Conservation (phyloP, 441 rosid species). For the Francoa sonchifolia region DNA sequence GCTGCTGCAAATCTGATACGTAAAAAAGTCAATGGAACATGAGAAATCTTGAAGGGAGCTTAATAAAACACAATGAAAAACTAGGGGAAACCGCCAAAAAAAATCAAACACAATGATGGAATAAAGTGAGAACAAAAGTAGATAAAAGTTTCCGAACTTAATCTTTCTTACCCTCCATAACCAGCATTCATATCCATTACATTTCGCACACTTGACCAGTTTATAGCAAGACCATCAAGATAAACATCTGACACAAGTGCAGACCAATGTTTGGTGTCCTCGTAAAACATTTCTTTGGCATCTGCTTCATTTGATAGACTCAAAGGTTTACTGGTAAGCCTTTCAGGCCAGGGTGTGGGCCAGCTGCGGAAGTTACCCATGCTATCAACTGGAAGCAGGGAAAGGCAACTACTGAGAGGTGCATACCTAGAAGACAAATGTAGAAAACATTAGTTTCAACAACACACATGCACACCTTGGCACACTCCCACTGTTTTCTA, state of each 20-base stretch:
- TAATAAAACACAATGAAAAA: neutral
- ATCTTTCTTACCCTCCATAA: slow-evolving; percentile 63
- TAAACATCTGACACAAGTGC: slow-evolving; percentile 56
- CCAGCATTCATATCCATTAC: slow-evolving; percentile 95
- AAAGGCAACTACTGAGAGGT: slow-evolving; percentile 51
- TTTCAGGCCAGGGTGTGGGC: slow-evolving; percentile 68
- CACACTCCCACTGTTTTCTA: too few relatives aligned
- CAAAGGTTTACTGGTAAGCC: slow-evolving; percentile 48
- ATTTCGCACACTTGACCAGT: slow-evolving; percentile 57
- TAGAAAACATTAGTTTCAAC: slow-evolving; percentile 1
- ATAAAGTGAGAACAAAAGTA: slow-evolving; percentile 3
- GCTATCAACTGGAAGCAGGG: slow-evolving; percentile 45
- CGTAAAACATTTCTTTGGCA: slow-evolving; percentile 23
- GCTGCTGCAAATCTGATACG: slow-evolving; percentile 86
- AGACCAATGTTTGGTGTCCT: slow-evolving; percentile 71
- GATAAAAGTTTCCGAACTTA: neutral
- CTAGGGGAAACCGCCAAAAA: too few relatives aligned
- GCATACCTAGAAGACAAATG: slow-evolving; percentile 37
- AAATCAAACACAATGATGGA: neutral
- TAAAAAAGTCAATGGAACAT: too few relatives aligned
- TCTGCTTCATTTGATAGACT: slow-evolving; percentile 29
- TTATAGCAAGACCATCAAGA: slow-evolving; percentile 39
- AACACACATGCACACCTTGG: too few relatives aligned
- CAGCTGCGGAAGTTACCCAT: slow-evolving; percentile 27
- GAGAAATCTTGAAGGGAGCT: slow-evolving; percentile 1